Evolutionary conservation across 768 basidiomycete species (phyloP).

Genomic region (Asterophora parasitica): DNA sequence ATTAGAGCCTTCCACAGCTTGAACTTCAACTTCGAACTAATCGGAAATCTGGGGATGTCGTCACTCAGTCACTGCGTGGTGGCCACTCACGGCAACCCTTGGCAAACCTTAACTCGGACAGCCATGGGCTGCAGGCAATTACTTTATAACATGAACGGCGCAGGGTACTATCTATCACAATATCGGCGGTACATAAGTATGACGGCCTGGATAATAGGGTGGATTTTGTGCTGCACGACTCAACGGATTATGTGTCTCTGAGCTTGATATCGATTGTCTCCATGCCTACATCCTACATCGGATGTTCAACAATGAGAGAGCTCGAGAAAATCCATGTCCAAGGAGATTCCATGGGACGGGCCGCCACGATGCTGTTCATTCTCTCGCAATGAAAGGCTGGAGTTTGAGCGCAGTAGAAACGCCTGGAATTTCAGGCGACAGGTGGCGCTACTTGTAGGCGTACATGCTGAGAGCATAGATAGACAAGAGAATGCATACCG

Average conservation of each 20-base stretch:
- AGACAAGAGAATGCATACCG: not conserved
- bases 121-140: too few species aligned
- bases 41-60: constrained; percentile 3
- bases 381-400: not conserved
- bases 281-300: constrained; percentile 13
- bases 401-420: constrained; percentile 3
- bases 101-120: not conserved
- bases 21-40: too few species aligned
- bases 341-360: constrained; percentile 3
- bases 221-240: too few species aligned
- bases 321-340: not conserved
- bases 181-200: too few species aligned
- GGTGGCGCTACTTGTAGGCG: constrained; percentile 8
- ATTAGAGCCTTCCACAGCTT: too few species aligned
- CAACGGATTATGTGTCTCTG: too few species aligned
- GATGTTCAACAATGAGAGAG: too few species aligned
- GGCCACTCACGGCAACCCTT: constrained; percentile 1
- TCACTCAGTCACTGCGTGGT: too few species aligned
- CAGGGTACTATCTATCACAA: too few species aligned
- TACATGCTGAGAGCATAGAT: not conserved
- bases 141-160: not conserved
- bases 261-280: constrained; percentile 7
- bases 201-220: not conserved
- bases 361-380: not conserved
- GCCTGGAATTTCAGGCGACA: not conserved